Evolutionary conservation across 768 basidiomycete species (phyloP).

Genomic region (Russula sp.): DNA sequence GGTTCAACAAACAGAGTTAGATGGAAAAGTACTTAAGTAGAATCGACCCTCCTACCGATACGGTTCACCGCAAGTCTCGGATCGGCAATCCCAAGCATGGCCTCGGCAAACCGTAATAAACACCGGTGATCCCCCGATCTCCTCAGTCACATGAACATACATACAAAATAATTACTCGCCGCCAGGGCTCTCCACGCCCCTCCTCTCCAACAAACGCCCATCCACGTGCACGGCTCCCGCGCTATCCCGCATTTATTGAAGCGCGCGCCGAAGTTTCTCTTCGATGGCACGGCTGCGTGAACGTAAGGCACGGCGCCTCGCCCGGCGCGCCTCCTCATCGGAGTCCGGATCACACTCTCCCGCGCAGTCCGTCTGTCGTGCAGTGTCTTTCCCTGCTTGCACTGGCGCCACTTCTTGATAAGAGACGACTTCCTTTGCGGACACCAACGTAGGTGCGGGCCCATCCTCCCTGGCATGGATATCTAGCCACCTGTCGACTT

Average conservation of each 20-base stretch:
- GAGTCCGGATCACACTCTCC: background rate
- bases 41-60: background rate
- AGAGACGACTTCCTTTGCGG: background rate
- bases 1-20: background rate
- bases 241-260: background rate
- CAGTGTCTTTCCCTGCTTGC: background rate
- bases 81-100: no score
- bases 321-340: background rate
- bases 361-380: background rate
- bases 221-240: no score
- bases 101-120: no score
- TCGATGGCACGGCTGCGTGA: conserved; percentile 8
- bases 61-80: no score
- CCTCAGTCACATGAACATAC: no score
- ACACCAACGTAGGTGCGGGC: background rate
- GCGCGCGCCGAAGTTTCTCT: conserved; percentile 6
- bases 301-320: conserved; percentile 9
- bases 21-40: background rate
- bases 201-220: no score
- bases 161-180: no score
- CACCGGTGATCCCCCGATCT: no score
- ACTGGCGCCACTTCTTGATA: background rate
- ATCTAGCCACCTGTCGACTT: background rate
- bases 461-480: background rate
- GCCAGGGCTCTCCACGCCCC: no score